Evolutionary conservation across 2,329 filamentous ascomycete genomes (phyloP).

Genomic region (Calonectria montana): DNA sequence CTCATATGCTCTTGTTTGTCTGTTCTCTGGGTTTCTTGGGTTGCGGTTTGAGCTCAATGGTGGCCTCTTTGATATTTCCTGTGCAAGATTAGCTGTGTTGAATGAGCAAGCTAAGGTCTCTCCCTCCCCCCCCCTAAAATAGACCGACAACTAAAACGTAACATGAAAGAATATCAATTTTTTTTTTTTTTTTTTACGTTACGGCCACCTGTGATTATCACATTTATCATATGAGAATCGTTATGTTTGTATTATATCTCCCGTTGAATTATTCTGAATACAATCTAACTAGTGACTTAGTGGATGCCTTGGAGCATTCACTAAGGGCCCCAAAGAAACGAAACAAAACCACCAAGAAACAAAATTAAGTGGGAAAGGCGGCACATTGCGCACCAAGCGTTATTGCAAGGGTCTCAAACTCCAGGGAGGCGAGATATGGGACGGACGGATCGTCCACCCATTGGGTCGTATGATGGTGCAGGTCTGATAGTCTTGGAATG

Average conservation of each 20-base stretch:
- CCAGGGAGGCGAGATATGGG: constrained; percentile 17
- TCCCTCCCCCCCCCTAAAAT: no score
- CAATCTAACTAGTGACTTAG: not conserved
- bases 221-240: no score
- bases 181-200: no score
- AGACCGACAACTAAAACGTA: no score
- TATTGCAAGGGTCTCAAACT: constrained; percentile 10
- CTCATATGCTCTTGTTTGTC: no score
- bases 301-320: not conserved
- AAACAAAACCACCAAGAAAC: constrained; percentile 9
- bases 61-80: no score
- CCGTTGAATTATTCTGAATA: not conserved
- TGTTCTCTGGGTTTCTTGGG: no score
- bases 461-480: constrained; percentile 17
- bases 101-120: no score
- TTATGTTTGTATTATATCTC: not conserved
- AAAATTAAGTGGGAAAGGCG: not conserved
- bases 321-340: not conserved
- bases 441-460: constrained; percentile 1
- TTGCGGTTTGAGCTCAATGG: no score
- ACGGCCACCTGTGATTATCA: no score
- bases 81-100: no score
- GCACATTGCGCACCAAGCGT: constrained; percentile 1
- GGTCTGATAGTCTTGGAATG: constrained; percentile 22
- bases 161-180: no score